Conservation (phyloP, 2,329 filamentous ascomycete species). For the Pseudocercospora fijiensis region DNA sequence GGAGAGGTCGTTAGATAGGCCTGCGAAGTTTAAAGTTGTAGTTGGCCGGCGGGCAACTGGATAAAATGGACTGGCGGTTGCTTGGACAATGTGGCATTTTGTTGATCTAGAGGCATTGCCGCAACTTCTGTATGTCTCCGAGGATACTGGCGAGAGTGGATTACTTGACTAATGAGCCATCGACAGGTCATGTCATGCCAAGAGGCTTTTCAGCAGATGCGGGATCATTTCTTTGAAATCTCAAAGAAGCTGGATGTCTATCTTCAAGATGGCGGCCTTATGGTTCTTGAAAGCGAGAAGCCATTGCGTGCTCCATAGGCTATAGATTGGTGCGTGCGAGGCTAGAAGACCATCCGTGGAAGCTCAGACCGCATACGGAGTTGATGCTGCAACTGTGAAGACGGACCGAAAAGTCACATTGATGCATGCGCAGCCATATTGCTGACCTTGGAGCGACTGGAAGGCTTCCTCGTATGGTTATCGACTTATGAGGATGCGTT, state of each 20-base stretch:
- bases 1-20: constrained; percentile 8
- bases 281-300: not conserved
- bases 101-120: not conserved
- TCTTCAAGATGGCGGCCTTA: not conserved
- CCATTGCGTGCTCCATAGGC: not conserved
- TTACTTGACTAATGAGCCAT: not conserved
- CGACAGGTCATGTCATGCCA: not conserved
- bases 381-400: not conserved
- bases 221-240: not conserved
- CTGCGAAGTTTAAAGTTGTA: constrained; percentile 4
- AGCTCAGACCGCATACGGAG: not conserved
- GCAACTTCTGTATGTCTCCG: not conserved
- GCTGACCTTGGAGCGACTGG: not conserved
- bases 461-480: not conserved
- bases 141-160: not conserved
- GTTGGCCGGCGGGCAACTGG: constrained; percentile 5
- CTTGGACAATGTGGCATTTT: not conserved
- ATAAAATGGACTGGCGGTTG: not conserved
- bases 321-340: not conserved
- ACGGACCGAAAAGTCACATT: not conserved
- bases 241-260: not conserved
- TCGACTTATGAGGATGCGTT: not conserved
- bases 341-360: not conserved
- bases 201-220: not conserved
- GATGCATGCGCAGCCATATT: not conserved